Percentiles rank a stretch among this genome's conserved stretches.
phyloP scores from a whole-genome alignment of 257 asterid species.

The Ilex aquifolium region DNA sequence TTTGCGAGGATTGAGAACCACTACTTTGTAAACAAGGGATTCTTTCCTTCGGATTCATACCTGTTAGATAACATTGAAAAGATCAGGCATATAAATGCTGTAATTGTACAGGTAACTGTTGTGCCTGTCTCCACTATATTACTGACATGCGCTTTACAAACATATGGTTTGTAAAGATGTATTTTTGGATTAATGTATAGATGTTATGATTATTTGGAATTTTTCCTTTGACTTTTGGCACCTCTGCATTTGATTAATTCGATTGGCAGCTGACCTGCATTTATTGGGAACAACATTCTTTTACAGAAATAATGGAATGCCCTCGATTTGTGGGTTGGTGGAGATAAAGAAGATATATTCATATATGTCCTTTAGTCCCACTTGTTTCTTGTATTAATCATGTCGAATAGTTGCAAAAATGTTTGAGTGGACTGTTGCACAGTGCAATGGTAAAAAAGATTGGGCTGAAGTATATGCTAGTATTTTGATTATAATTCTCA shows the following conservation, averaged over 20 bases:
- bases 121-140: slow-evolving; percentile 3
- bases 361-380: too few relatives aligned
- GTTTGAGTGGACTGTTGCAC: too few relatives aligned
- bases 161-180: too few relatives aligned
- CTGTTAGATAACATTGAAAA: slow-evolving; percentile 82
- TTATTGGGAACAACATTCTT: neutral
- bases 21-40: slow-evolving; percentile 90
- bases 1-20: slow-evolving; percentile 99
- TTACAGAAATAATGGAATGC: too few relatives aligned
- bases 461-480: too few relatives aligned
- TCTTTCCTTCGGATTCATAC: slow-evolving; percentile 68
- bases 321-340: too few relatives aligned
- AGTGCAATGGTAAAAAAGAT: too few relatives aligned
- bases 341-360: too few relatives aligned
- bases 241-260: neutral
- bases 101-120: slow-evolving; percentile 77
- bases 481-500: too few relatives aligned
- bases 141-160: too few relatives aligned
- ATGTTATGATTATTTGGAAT: neutral
- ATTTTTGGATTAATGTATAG: neutral
- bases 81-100: slow-evolving; percentile 73
- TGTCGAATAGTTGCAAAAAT: too few relatives aligned
- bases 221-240: neutral
- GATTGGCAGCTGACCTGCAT: neutral
- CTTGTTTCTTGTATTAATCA: too few relatives aligned